Evolutionary conservation across 441 rosid genomes (phyloP).

Genomic region (Euphorbia celastroides): DNA sequence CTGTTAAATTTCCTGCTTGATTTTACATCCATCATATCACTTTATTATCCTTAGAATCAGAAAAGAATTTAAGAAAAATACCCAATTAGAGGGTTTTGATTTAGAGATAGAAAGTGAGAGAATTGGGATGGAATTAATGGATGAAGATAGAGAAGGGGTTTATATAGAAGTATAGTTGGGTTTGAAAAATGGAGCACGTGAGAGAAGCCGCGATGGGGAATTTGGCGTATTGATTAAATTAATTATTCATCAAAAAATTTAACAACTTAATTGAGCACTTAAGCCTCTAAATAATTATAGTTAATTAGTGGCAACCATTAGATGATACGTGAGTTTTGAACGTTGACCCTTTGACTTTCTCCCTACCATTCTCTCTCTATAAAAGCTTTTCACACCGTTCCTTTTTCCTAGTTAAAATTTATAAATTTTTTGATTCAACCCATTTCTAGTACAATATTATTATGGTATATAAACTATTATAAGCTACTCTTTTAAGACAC

Average conservation of each 20-base stretch:
- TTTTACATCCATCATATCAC: background rate
- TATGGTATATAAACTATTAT: too few relatives aligned
- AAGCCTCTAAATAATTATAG: slow-evolving; percentile 11
- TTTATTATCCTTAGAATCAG: background rate
- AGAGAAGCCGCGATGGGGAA: slow-evolving; percentile 41
- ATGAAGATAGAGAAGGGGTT: too few relatives aligned
- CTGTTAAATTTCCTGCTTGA: slow-evolving; percentile 18
- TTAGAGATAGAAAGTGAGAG: slow-evolving; percentile 29
- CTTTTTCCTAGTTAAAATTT: too few relatives aligned
- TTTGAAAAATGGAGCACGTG: too few relatives aligned
- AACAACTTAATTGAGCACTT: slow-evolving; percentile 22
- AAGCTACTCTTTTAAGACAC: too few relatives aligned
- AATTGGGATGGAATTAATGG: too few relatives aligned
- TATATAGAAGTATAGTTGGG: too few relatives aligned
- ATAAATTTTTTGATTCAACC: too few relatives aligned
- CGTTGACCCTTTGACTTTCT: slow-evolving; percentile 77
- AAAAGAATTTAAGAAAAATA: slow-evolving; percentile 13
- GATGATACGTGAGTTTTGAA: slow-evolving; percentile 22
- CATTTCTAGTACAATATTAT: too few relatives aligned
- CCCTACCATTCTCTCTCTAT: background rate
- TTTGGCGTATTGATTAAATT: slow-evolving; percentile 11
- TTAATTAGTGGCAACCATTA: slow-evolving; percentile 8
- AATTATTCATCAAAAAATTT: too few relatives aligned
- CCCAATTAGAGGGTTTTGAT: background rate
- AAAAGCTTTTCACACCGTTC: too few relatives aligned